These are phyloP conservation scores for Ceratobasidium papillatum DNA, from an alignment of 1,284 basidiomycete species.

Conservation along the genomic window DNA sequence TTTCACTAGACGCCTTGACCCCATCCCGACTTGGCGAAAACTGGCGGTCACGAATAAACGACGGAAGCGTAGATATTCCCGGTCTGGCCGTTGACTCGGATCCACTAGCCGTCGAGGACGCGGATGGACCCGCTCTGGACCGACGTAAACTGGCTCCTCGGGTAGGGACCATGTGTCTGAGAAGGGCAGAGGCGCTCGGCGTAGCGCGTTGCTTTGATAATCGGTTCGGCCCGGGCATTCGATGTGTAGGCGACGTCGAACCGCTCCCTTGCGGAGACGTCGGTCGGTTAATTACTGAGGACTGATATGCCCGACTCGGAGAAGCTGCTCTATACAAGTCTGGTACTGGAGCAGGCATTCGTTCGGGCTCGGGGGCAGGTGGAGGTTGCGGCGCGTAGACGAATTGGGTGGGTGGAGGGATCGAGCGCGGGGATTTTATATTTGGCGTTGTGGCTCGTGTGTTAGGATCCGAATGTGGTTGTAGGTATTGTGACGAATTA, in stretches of 20 bases:
- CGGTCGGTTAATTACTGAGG: not conserved
- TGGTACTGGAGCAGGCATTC: not conserved
- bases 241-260: not conserved
- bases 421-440: not conserved
- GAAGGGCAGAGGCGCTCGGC: conserved; percentile 5
- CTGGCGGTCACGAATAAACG: conserved; percentile 30
- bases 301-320: not conserved
- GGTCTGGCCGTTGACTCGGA: conserved; percentile 2
- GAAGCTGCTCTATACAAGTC: not conserved
- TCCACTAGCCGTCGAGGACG: not conserved
- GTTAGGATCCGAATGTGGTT: not conserved
- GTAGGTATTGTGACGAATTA: not conserved
- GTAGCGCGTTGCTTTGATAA: conserved; percentile 13
- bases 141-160: conserved; percentile 13
- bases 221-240: not conserved
- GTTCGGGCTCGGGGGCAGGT: not conserved
- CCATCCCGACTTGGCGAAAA: not conserved
- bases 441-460: not conserved
- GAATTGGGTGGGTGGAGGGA: conserved; percentile 11
- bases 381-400: conserved; percentile 26
- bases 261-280: not conserved
- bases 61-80: conserved; percentile 17
- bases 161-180: conserved; percentile 23
- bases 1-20: not conserved
- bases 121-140: not conserved